Conservation (phyloP, 2,329 filamentous ascomycete species). For the Aspergillus sp. region DNA sequence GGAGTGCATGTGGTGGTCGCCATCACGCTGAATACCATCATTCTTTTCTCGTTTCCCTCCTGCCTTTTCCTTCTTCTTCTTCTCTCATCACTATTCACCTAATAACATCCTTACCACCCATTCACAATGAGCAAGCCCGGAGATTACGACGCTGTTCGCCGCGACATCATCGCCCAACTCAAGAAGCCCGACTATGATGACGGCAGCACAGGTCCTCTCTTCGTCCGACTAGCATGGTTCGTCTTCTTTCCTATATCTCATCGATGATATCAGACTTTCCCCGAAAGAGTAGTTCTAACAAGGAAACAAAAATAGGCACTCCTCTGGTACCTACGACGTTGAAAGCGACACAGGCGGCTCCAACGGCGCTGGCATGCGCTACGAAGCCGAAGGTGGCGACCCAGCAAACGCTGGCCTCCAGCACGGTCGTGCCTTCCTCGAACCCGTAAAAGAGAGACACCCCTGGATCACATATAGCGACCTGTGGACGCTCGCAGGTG, state of each 20-base stretch:
- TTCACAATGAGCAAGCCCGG: conserved; percentile 34
- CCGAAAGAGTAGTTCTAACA: neutral
- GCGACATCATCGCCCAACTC: conserved; percentile 55
- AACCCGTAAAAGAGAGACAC: conserved; percentile 59
- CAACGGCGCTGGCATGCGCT: conserved; percentile 67
- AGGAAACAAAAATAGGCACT: conserved; percentile 49
- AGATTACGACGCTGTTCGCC: conserved; percentile 52
- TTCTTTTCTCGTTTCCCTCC: neutral
- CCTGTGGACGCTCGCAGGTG: conserved; percentile 63
- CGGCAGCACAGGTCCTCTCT: conserved; percentile 62
- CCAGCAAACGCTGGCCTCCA: conserved; percentile 66
- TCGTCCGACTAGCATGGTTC: conserved; percentile 64
- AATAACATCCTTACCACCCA: neutral
- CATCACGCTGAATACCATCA: neutral
- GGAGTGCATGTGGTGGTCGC: conserved; percentile 8
- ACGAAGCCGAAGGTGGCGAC: conserved; percentile 64
- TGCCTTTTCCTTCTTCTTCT: neutral
- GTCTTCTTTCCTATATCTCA: conserved; percentile 17
- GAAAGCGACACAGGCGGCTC: conserved; percentile 62
- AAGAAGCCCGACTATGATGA: conserved; percentile 65
- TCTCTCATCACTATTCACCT: neutral
- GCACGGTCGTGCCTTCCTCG: conserved; percentile 63
- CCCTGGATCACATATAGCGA: conserved; percentile 67
- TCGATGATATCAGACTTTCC: neutral
- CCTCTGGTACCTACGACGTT: conserved; percentile 62